These are phyloP conservation scores for Mangifera indica DNA, from an alignment of 345 rosid species.

Conservation along the genomic window DNA sequence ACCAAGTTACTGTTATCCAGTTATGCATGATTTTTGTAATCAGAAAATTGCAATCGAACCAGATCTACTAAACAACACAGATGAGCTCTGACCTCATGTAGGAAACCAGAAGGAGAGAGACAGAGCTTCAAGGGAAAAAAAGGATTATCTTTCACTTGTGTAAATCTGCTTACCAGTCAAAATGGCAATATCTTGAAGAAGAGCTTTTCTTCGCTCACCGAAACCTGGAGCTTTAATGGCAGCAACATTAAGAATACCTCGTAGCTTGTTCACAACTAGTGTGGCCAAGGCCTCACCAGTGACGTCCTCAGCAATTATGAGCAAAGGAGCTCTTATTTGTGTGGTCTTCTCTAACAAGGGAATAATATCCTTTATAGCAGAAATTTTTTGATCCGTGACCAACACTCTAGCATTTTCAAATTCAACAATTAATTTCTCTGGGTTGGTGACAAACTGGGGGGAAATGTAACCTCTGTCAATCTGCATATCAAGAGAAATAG, in stretches of 20 bases:
- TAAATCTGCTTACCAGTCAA: constrained; percentile 55
- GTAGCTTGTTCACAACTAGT: constrained; percentile 89
- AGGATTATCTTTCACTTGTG: no score
- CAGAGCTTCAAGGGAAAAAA: no score
- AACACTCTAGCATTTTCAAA: constrained; percentile 94
- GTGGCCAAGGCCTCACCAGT: constrained; percentile 97
- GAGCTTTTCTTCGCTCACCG: constrained; percentile 96
- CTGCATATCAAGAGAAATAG: constrained; percentile 32
- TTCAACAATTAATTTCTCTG: constrained; percentile 82
- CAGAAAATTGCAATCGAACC: background rate
- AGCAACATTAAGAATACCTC: constrained; percentile 87
- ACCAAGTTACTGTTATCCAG: background rate
- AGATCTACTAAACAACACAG: background rate
- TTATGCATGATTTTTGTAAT: background rate
- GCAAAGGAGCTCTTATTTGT: constrained; percentile 85
- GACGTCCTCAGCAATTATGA: constrained; percentile 93
- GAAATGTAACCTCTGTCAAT: constrained; percentile 95
- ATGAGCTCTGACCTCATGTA: background rate
- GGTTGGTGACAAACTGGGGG: constrained; percentile 93
- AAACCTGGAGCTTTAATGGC: constrained; percentile 97
- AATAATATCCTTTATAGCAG: constrained; percentile 90
- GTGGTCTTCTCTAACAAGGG: constrained; percentile 91
- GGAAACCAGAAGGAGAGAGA: background rate
- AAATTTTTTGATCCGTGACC: constrained; percentile 88
- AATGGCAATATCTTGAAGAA: constrained; percentile 95